These are phyloP conservation scores for Zymoseptoria ardabiliae DNA, from an alignment of 2,329 filamentous ascomycete genomes.

Conservation along the genomic window DNA sequence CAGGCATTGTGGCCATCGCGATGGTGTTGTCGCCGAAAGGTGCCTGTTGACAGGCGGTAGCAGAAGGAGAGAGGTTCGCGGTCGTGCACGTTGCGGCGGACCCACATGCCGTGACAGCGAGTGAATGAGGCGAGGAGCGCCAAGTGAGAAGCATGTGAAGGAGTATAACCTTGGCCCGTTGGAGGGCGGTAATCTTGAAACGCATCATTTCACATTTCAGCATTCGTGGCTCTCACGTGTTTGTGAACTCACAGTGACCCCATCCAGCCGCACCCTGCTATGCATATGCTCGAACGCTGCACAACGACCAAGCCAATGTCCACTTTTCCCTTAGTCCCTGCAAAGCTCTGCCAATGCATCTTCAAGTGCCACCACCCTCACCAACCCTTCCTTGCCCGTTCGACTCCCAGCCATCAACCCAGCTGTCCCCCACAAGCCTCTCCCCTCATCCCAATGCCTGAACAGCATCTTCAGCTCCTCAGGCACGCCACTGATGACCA, in stretches of 20 bases:
- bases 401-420: conserved; percentile 28
- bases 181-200: background rate
- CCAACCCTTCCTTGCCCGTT: conserved; percentile 9
- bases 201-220: background rate
- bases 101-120: background rate
- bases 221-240: background rate
- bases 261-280: background rate
- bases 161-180: conserved; percentile 9
- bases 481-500: conserved; percentile 40
- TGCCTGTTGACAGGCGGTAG: background rate
- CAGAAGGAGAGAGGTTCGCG: background rate
- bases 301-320: background rate
- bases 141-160: conserved; percentile 9
- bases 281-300: conserved; percentile 4
- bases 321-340: conserved; percentile 1
- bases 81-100: background rate
- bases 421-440: conserved; percentile 31
- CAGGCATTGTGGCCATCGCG: background rate
- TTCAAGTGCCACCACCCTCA: conserved; percentile 16
- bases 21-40: background rate
- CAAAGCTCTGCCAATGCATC: conserved; percentile 19
- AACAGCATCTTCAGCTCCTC: conserved; percentile 41
- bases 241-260: background rate
- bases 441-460: conserved; percentile 35
- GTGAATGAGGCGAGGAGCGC: background rate